Evolutionary conservation across 1,139 yeast species (phyloP).

Genomic region (Suhomyces atakaporum): DNA sequence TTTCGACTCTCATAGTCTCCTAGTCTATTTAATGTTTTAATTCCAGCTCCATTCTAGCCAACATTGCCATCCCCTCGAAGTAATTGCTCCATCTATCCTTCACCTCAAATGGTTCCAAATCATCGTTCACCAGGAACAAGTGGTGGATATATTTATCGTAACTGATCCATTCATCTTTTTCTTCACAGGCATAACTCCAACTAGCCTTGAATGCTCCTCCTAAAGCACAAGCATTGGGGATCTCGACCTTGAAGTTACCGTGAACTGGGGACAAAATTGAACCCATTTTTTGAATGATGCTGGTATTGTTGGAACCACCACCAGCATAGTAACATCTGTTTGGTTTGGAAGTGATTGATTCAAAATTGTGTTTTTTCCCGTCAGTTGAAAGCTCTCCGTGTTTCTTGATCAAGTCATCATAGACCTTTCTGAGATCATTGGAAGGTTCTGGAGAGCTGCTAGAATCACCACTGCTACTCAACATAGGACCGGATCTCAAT

Average conservation of each 20-base stretch:
- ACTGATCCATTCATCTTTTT: constrained; percentile 34
- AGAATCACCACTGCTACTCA: constrained; percentile 18
- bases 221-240: constrained; percentile 88
- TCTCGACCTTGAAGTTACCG: constrained; percentile 72
- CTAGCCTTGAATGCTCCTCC: constrained; percentile 93
- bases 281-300: constrained; percentile 70
- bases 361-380: constrained; percentile 46
- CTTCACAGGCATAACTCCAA: constrained; percentile 57
- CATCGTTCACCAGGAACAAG: constrained; percentile 46
- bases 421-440: constrained; percentile 19
- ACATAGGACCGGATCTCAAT: constrained; percentile 75
- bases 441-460: constrained; percentile 10
- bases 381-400: constrained; percentile 52
- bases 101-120: constrained; percentile 45
- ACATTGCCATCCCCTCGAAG: constrained; percentile 51
- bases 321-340: constrained; percentile 80
- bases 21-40: constrained; percentile 23
- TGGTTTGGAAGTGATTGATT: constrained; percentile 58
- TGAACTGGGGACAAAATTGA: constrained; percentile 63
- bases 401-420: constrained; percentile 25
- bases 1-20: no score
- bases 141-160: constrained; percentile 44
- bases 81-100: constrained; percentile 50
- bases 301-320: constrained; percentile 75
- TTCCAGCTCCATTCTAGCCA: constrained; percentile 48